Evolutionary conservation across 2,329 filamentous ascomycete species (phyloP).

Genomic region (Xylariales sp.): DNA sequence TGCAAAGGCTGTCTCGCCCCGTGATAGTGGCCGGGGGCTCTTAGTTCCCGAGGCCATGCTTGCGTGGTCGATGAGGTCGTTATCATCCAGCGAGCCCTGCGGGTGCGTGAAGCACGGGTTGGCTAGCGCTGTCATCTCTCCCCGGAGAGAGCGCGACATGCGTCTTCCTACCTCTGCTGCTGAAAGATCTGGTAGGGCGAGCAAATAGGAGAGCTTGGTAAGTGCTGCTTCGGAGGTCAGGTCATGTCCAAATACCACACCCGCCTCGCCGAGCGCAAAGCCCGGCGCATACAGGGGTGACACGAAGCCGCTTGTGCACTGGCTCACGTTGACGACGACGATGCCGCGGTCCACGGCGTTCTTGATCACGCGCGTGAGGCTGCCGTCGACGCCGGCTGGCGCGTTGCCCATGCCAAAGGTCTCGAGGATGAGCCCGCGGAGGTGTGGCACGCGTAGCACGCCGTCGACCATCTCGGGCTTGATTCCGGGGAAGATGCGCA

Average conservation of each 20-base stretch:
- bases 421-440: constrained; percentile 86
- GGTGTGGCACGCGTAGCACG: constrained; percentile 78
- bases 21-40: constrained; percentile 56
- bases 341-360: constrained; percentile 83
- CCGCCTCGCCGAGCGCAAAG: constrained; percentile 81
- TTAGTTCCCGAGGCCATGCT: constrained; percentile 69
- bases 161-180: constrained; percentile 73
- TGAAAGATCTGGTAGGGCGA: constrained; percentile 74
- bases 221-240: constrained; percentile 91
- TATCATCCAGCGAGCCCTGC: constrained; percentile 61
- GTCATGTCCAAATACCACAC: constrained; percentile 89
- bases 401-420: constrained; percentile 95
- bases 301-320: constrained; percentile 83
- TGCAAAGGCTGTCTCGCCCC: constrained; percentile 73
- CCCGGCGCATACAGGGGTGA: constrained; percentile 82
- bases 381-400: constrained; percentile 82
- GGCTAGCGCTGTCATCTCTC: constrained; percentile 84
- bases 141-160: constrained; percentile 81
- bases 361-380: constrained; percentile 80
- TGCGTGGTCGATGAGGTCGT: constrained; percentile 47
- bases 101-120: constrained; percentile 82
- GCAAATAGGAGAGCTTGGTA: constrained; percentile 88
- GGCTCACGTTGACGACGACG: constrained; percentile 90
- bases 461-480: constrained; percentile 93
- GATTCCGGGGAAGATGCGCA: constrained; percentile 92